Evolutionary conservation across 108 stramenopile species (phyloP), one percentile per base, ranked within the genome.

Genomic region (Skeletonema grethae): DNA sequence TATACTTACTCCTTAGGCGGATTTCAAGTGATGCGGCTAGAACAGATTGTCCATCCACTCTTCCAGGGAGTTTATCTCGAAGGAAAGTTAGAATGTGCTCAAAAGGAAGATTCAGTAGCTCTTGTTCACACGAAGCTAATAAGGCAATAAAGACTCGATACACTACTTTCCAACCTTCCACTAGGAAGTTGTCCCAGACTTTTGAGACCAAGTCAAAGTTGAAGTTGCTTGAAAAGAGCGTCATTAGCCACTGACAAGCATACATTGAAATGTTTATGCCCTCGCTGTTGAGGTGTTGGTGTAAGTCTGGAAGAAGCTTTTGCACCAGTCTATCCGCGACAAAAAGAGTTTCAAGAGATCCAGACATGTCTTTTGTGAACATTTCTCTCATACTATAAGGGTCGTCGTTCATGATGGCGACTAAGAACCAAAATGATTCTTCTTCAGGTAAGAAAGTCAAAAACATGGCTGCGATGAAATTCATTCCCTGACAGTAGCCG

Each of bases 401-500:
- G 7, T 74, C 39, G 2, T 80, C 79, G 43, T 79, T 66, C 89
- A 92, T 89, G 50, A 88, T 82, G 20, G 73, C 81, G 12, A 91
- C 87, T 15, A 91, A 61, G 6, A 88, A 41, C 90, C 88, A 91
- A 82, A 91, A 91, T 8, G 87, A 84, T 77, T 90, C 82, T 67
- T 90, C 90, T 63, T 88, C 85, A 0, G 67, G 64, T 76, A 89
- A 75, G 13, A 86, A 75, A 2, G 88, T 87, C 34, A 94, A 62
- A 30, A 90, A 87, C 85, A 92, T 85, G 13, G 86, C 96, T 8
- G 89, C 91, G 28, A 97, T 80, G 73, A 94, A 97, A 46, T 89
- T 90, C 92, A 97, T 92, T 41, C 96, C 96, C 53, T 97, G 96
- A 65, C 96, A 97, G 71, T 97, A 97, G 4, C 94, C 91, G n/a